A percentile compares a stretch with the other conserved stretches of the same genome.
These are phyloP conservation scores for Tylopilus orsonianus DNA, from an alignment of 1,284 basidiomycete species.

Conservation along the genomic window DNA sequence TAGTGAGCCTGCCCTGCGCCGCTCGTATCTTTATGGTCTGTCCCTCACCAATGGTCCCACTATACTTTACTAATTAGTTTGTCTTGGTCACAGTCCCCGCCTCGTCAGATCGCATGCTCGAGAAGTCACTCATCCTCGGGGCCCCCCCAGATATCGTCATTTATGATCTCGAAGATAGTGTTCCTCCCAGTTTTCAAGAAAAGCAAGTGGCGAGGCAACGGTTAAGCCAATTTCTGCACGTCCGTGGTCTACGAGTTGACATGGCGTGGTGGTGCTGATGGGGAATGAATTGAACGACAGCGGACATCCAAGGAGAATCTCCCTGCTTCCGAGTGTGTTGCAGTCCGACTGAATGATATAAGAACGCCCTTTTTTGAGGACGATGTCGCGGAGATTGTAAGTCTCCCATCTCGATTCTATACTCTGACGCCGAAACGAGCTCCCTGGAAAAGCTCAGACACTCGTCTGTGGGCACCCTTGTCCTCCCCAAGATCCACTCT, in stretches of 20 bases:
- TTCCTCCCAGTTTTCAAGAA: constrained; percentile 58
- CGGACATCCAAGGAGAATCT: constrained; percentile 37
- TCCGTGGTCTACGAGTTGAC: constrained; percentile 33
- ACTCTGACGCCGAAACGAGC: background rate
- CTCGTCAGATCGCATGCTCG: constrained; percentile 77
- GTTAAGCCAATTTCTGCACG: constrained; percentile 59
- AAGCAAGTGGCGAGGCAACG: constrained; percentile 64
- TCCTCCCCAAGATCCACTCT: constrained; percentile 80
- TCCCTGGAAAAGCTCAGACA: constrained; percentile 43
- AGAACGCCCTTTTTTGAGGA: constrained; percentile 68
- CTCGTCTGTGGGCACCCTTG: constrained; percentile 55
- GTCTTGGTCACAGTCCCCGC: constrained; percentile 57
- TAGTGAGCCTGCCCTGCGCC: constrained; percentile 36
- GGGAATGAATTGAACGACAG: constrained; percentile 23
- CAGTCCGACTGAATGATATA: constrained; percentile 78
- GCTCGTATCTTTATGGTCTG: constrained; percentile 65
- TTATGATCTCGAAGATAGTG: constrained; percentile 87
- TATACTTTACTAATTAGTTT: constrained; percentile 1
- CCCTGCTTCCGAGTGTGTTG: constrained; percentile 50
- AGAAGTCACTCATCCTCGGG: constrained; percentile 61
- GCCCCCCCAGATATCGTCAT: constrained; percentile 71
- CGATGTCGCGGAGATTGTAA: constrained; percentile 70
- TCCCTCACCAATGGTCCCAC: constrained; percentile 1
- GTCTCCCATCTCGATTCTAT: constrained; percentile 9
- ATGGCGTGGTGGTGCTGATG: constrained; percentile 9